Evolutionary conservation across 352 stramenopile species (phyloP), one percentile per base, ranked within the genome.

Genomic region (Globisporangium camurandrum): DNA sequence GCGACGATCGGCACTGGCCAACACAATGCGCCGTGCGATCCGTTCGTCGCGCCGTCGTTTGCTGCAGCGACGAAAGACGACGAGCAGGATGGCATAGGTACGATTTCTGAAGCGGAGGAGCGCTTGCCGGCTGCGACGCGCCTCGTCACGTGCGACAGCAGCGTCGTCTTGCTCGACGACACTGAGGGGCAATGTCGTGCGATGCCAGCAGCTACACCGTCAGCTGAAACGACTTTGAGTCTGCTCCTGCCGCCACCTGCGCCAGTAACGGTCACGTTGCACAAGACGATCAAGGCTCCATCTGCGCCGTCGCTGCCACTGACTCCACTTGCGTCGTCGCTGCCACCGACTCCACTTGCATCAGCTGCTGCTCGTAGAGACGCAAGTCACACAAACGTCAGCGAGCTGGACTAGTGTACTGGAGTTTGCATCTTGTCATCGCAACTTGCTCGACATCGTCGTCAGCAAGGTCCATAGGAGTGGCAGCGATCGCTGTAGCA

Each of bases 331-430:
- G 14, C 30, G 9, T 41, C 30, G 30, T 8, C 9, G 14, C 36
- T 22, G n/a, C n/a, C 36, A 22, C 2, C 23, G 7, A 6, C 36
- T 24, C 17, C n/a, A 34, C 30, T 34, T 34, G 14, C 30, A 16
- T 41, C 30, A n/a, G n/a, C 4, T 19, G 0, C 19, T 54, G 8
- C n/a, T 46, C 14, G 16, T 22, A 10, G 39, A 26, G 27, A 33
- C 14, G 8, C 19, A 8, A 49, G 12, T 22, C 62, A 69, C 26
- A 86, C 71, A 10, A 69, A 83, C 34, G 69, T 85, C 12, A 57
- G 79, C 37, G 73, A 72, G 24, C 60, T 85, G 0, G 73, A 85
- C 50, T 85, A 54, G 56, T n/a, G n/a, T n/a, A n/a, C n/a, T n/a
- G n/a, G n/a, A n/a, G n/a, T n/a, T n/a, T n/a, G n/a, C n/a, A n/a